Conservation (phyloP, 1,284 basidiomycete genomes). For the Melampsora americana region DNA sequence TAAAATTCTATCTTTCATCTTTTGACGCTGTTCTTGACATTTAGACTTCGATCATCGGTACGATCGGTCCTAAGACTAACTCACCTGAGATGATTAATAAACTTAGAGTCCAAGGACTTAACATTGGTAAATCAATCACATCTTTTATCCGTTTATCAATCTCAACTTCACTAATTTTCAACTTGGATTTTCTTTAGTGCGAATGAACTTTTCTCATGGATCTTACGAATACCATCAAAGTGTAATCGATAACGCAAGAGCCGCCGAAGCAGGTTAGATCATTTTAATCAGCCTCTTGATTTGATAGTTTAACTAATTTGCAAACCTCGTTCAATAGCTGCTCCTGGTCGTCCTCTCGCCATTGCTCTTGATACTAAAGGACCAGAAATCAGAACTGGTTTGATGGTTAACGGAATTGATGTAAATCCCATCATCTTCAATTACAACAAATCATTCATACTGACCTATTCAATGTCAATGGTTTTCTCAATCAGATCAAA, state of each 20-base stretch:
- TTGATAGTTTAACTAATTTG: not conserved
- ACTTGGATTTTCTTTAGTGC: conserved; percentile 59
- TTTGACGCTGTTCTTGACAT: conserved; percentile 31
- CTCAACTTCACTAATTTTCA: not conserved
- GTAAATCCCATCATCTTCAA: conserved; percentile 58
- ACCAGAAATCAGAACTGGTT: conserved; percentile 95
- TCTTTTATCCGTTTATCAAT: not conserved
- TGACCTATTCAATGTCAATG: not conserved
- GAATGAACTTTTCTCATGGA: conserved; percentile 98
- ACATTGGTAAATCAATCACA: conserved; percentile 72
- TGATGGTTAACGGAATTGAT: conserved; percentile 82
- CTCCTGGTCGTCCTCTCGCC: conserved; percentile 78
- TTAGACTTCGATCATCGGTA: conserved; percentile 92
- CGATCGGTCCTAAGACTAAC: conserved; percentile 93
- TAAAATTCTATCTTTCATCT: not conserved
- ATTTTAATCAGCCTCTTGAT: not conserved
- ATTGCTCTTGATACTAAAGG: conserved; percentile 99
- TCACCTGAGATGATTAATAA: conserved; percentile 75
- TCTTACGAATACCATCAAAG: conserved; percentile 95
- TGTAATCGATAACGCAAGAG: conserved; percentile 91
- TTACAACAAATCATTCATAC: not conserved
- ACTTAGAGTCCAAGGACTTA: conserved; percentile 82
- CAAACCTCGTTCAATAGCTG: conserved; percentile 38
- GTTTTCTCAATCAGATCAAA: conserved; percentile 62
- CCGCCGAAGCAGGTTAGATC: conserved; percentile 68